phyloP scores from a whole-genome alignment of 169 alveolate genomes.

The Plasmodium blacklocki region DNA sequence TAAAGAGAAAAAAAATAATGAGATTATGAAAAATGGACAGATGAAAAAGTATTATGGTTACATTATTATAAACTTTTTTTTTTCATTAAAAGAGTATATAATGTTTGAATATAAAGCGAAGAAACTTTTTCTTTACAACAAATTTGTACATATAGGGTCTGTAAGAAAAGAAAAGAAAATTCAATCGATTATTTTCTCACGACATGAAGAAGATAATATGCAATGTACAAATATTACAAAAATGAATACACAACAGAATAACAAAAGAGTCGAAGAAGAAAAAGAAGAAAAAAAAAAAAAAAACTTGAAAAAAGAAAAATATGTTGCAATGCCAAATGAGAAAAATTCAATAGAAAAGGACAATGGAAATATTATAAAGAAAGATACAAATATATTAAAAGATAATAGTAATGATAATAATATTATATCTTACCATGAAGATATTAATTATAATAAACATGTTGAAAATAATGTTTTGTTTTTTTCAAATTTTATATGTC shows the following conservation, averaged over 20 bases:
- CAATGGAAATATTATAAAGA: background rate
- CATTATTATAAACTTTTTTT: constrained; percentile 55
- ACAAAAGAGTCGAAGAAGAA: background rate
- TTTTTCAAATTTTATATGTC: constrained; percentile 59
- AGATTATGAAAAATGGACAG: constrained; percentile 4
- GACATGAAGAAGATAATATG: background rate
- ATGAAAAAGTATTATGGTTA: constrained; percentile 27
- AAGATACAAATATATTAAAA: too few relatives aligned
- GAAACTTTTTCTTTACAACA: constrained; percentile 33
- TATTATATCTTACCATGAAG: background rate
- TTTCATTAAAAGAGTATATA: constrained; percentile 52
- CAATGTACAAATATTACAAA: background rate
- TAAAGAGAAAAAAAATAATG: background rate
- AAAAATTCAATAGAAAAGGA: background rate
- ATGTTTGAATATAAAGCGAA: constrained; percentile 25
- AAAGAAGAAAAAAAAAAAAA: background rate
- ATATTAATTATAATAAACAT: background rate
- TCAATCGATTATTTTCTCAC: background rate
- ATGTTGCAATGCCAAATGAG: background rate
- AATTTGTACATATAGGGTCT: background rate
- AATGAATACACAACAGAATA: background rate
- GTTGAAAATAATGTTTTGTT: constrained; percentile 29
- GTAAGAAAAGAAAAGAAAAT: background rate
- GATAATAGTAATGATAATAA: too few relatives aligned
- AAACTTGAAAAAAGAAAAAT: background rate